Evolutionary conservation across 1,139 yeast species (phyloP), one percentile per base, ranked within the genome.

Genomic region (Taiozyma sp.): DNA sequence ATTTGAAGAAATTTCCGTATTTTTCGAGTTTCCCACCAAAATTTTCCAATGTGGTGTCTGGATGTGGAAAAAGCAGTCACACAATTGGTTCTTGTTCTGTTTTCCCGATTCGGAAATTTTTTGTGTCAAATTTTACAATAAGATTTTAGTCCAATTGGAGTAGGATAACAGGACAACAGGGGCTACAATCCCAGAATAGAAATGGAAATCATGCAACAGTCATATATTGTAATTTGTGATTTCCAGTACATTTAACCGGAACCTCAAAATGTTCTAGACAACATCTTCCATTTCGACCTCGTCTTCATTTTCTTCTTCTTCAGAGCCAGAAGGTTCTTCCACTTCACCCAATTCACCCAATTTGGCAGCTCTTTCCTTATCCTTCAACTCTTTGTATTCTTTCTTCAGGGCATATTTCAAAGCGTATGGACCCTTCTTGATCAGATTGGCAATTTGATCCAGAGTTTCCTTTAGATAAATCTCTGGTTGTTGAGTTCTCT

Each of bases 401-500:
- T 91, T 93, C 70, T 88, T 88, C 63, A 93, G 73, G 51, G 90
- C 85, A 70, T 91, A 93, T 68, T 88, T 91, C 64, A 91, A 79
- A 2, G 98, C 95, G 65, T 91, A 91, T 1, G 99, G 97, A 22
- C 99, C 99, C 68, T 89, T 89, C 65, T 93, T 90, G 61, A 88
- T 91, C 62, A 93, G 76, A 44, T 81, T 79, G 1, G 99, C 99
- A 65, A 93, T 89, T 46, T 88, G 82, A 54, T 93, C 99, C 49
- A 93, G 74, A 49, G 93, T 87, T 65, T 91, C 97, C 65, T 93
- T 90, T 59, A 93, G 74, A 66, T 88, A 95, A 4, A 88, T 85
- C 66, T 95, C 99, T 1, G 99, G 99, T 72, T 93, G 99, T 63
- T 85, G 85, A 3, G 98, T 90, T 61, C 96, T 80, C 67, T 93